Evolutionary conservation across 495 filamentous ascomycete genomes (phyloP).

Genomic region (Lasiosphaeria miniovina): DNA sequence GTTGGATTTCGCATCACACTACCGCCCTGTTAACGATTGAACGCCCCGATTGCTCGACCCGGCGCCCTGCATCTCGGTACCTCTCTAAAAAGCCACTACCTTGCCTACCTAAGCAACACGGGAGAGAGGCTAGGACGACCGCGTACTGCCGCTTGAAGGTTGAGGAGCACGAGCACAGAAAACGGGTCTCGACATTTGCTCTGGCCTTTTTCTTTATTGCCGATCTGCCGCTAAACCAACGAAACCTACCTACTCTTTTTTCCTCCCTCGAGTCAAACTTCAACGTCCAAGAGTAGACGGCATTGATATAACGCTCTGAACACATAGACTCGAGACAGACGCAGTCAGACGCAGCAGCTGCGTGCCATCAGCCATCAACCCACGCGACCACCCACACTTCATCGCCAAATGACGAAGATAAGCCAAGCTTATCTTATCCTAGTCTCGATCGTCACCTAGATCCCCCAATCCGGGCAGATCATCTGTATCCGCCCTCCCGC

Average conservation of each 20-base stretch:
- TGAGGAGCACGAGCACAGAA: too few species aligned
- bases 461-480: slow-evolving; percentile 21
- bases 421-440: slow-evolving; percentile 52
- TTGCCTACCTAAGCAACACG: not conserved
- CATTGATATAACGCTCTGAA: too few species aligned
- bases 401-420: slow-evolving; percentile 49
- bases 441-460: slow-evolving; percentile 49
- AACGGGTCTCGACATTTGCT: too few species aligned
- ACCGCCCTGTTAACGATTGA: slow-evolving; percentile 2
- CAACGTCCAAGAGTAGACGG: too few species aligned
- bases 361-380: not conserved
- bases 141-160: too few species aligned
- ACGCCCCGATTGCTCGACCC: not conserved
- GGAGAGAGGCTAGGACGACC: not conserved
- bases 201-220: too few species aligned
- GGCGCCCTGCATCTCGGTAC: not conserved
- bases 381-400: slow-evolving; percentile 1
- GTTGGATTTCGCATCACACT: not conserved
- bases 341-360: not conserved
- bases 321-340: too few species aligned
- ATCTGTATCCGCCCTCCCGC: slow-evolving; percentile 13
- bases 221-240: too few species aligned
- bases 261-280: too few species aligned
- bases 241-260: too few species aligned
- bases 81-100: not conserved